Evolutionary conservation across 306 rosid genomes (phyloP).

Genomic region (Chamaecrista fasciculata): DNA sequence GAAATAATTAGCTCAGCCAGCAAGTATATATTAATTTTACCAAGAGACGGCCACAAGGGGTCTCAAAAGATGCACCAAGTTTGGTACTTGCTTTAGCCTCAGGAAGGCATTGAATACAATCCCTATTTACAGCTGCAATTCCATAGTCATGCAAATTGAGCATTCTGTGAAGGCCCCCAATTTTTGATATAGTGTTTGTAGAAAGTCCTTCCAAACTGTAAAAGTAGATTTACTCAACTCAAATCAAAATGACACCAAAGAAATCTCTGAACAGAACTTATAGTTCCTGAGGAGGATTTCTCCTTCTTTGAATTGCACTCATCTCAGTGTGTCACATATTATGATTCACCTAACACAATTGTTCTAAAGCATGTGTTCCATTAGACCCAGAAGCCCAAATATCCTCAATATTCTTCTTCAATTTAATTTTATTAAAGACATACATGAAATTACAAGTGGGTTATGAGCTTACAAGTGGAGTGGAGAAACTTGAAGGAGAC

Average conservation of each 20-base stretch:
- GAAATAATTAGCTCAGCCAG: conserved; percentile 1
- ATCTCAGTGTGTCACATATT: background rate
- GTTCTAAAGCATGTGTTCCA: background rate
- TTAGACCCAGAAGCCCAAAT: background rate
- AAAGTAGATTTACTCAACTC: background rate
- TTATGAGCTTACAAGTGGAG: conserved; percentile 70
- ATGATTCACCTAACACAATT: background rate
- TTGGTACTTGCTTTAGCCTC: conserved; percentile 54
- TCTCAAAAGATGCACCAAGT: conserved; percentile 79
- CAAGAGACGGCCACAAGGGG: conserved; percentile 82
- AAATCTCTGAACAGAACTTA: background rate
- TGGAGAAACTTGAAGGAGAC: conserved; percentile 77
- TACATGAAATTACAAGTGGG: too few species aligned
- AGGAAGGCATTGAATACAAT: conserved; percentile 75
- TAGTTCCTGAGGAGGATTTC: background rate
- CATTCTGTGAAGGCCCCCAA: conserved; percentile 80
- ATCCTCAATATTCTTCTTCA: background rate
- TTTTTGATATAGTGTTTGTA: conserved; percentile 49
- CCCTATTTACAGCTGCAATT: conserved; percentile 69
- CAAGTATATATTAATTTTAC: conserved; percentile 38
- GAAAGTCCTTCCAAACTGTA: conserved; percentile 79
- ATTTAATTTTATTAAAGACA: background rate
- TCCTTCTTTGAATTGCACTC: background rate
- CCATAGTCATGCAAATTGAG: conserved; percentile 61
- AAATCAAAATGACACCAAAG: background rate